Conservation (phyloP, 2,329 filamentous ascomycete genomes). For the Davidsoniella neocaledoniae region DNA sequence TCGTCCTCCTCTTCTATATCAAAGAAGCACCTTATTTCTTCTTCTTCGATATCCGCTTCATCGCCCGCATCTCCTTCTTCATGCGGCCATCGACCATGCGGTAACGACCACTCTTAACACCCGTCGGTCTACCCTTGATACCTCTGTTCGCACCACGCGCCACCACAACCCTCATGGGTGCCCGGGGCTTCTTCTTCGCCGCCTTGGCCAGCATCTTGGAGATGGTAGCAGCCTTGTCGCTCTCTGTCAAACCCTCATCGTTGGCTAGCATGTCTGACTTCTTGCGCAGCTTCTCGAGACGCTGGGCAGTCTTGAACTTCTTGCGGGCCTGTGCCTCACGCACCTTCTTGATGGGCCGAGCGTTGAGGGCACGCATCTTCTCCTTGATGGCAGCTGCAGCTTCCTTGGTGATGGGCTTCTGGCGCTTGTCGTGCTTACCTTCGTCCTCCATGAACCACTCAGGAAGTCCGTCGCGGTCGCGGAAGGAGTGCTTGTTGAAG, state of each 20-base stretch:
- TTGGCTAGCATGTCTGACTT: conserved; percentile 83
- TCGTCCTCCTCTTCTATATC: conserved; percentile 8
- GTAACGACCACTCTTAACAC: conserved; percentile 77
- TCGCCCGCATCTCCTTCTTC: conserved; percentile 87
- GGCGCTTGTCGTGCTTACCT: conserved; percentile 59
- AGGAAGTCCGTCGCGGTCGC: conserved; percentile 77
- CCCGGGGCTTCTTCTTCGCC: conserved; percentile 69
- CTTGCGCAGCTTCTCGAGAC: conserved; percentile 87
- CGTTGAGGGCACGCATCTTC: conserved; percentile 82
- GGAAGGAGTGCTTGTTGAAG: conserved; percentile 86
- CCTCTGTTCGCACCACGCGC: conserved; percentile 72
- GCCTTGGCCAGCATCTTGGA: conserved; percentile 66
- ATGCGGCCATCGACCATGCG: conserved; percentile 91
- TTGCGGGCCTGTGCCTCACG: conserved; percentile 90
- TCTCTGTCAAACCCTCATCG: conserved; percentile 85
- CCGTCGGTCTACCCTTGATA: conserved; percentile 70
- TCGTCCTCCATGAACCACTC: conserved; percentile 99
- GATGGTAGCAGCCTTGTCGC: conserved; percentile 84
- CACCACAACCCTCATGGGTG: conserved; percentile 74
- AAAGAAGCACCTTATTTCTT: conserved; percentile 29
- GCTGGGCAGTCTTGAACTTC: conserved; percentile 86
- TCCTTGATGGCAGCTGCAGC: conserved; percentile 86
- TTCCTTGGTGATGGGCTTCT: conserved; percentile 82
- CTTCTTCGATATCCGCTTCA: conserved; percentile 65
- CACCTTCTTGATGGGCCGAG: conserved; percentile 96